Conservation (phyloP, 768 basidiomycete genomes). For the Pisolithus microcarpus region DNA sequence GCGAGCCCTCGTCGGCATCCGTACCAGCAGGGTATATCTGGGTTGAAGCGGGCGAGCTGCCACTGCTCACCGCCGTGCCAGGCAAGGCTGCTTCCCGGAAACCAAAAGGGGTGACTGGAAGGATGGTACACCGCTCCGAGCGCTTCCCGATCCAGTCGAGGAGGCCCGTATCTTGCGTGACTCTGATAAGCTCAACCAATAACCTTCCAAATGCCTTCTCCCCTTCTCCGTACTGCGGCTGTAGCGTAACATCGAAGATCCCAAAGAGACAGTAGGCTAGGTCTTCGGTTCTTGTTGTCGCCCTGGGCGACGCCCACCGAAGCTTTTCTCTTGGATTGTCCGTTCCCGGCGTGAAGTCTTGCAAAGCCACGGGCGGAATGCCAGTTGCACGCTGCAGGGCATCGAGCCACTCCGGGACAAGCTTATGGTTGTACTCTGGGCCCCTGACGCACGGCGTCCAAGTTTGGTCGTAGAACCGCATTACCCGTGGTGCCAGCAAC, state of each 20-base stretch:
- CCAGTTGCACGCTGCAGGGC: not conserved
- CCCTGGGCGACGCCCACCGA: slow-evolving; percentile 1
- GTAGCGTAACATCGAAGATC: slow-evolving; percentile 9
- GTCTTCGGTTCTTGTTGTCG: slow-evolving; percentile 5
- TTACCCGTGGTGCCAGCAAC: slow-evolving; percentile 1
- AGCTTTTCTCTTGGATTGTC: slow-evolving; percentile 5
- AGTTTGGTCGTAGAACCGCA: slow-evolving; percentile 2
- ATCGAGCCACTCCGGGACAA: not conserved
- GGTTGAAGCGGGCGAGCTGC: not conserved
- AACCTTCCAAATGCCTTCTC: slow-evolving; percentile 8
- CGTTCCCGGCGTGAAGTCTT: not conserved
- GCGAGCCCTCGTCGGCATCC: not conserved
- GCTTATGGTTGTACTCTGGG: slow-evolving; percentile 4
- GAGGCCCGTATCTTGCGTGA: slow-evolving; percentile 6
- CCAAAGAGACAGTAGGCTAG: slow-evolving; percentile 10
- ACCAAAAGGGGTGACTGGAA: slow-evolving; percentile 4
- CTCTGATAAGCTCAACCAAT: slow-evolving; percentile 6
- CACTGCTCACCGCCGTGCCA: not conserved
- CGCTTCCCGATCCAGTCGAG: slow-evolving; percentile 8
- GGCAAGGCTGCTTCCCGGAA: slow-evolving; percentile 1
- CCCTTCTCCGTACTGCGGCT: slow-evolving; percentile 14
- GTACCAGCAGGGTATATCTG: not conserved
- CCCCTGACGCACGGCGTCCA: slow-evolving; percentile 2
- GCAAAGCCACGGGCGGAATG: not conserved
- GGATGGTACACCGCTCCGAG: not conserved